Evolutionary conservation across 495 filamentous ascomycete genomes (phyloP), one percentile per base, ranked within the genome.

Genomic region (Tuber borchii): DNA sequence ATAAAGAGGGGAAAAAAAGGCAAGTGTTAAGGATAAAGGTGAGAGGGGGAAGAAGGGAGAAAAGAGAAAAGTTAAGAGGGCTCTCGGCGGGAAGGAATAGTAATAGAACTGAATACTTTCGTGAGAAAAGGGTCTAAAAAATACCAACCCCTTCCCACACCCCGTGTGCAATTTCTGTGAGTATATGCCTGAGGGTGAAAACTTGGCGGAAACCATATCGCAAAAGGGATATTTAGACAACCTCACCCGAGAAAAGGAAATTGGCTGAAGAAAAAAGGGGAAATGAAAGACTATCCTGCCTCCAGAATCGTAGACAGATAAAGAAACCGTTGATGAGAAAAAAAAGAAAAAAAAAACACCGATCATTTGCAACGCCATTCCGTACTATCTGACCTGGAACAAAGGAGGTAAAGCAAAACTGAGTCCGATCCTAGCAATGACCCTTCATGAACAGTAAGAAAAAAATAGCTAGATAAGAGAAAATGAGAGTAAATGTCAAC

Each of bases 361-460:
- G 17, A 71, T 73, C 75, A 79, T 79, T 76, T 73, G 73, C 65
- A 79, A 79, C 78, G 78, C 78, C 78, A 51, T 79, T 56, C 71
- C 78, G 65, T 76, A 68, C 61, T 43, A 72, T 78, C 71, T 56
- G 76, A 79, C 73, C 70, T 70, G 70, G 75, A 79, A 79, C 72
- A 70, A 71, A 44, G 37, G 56, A 79, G 75, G 73, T 45, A 73
- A 75, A 78, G 73, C 31, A 68, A 73, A 73, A 74, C 26, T 72
- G 75, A 73, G 44, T 61, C 75, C 75, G 73, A 79, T 46, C 72
- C 77, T 77, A 69, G 65, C 43, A 31, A 73, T 26, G 56, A 65
- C 56, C 56, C 56, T 65, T 65, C 56, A 17, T 61, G 40, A 75
- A 75, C 45, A 48, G 70, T 78, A 72, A 74, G 61, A 48, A 75